Base-by-base conservation (phyloP, 768 basidiomycete species). In the Kwoniella sp. region DNA sequence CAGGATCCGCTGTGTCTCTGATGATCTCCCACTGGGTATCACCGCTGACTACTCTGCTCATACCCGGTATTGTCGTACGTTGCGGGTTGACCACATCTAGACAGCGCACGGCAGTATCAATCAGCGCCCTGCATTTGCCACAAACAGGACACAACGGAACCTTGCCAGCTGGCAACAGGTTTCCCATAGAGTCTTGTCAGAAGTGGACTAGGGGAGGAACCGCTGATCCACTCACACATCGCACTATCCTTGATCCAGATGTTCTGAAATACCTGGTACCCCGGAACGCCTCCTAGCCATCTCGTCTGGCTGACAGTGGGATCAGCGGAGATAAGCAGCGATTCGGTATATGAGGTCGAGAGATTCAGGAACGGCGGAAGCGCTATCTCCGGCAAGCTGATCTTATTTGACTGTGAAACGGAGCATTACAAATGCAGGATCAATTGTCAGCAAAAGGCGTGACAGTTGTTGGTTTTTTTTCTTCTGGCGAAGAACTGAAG, bases 231-330 rank as follows among this genome's bases (percentile, higher is more conserved):
- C 59, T 51, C 41, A 61, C 59, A 61, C 9, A 60, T 30, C 13
- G 41, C 51, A n/a, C 47, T 45, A 54, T 50, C 47, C 31, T 61
- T 59, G 17, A 60, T 41, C 65, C 65, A 66, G 26, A 66, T 30
- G 52, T 66, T 66, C 25, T 66, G 57, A 22, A 66, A 60, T 2
- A 61, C 54, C 26, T 66, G 56, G 47, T 52, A 53, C 2, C 65
- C 65, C 22, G 65, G 59, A 26, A 66, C 53, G 20, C 65, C 65
- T n/a, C 65, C 65, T 22, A 66, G 48, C 22, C 45, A 51, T 41
- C 29, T 66, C 20, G 63, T 58, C 4, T 55, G 51, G 15, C 63
- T 56, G 48, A 51, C 34, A 2, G 13, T 57, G 15, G 62, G 62
- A 22, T 63, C 55, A 7, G 62, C 55, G 7, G 62, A 61, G 31